phyloP scores from a whole-genome alignment of 306 rosid species.

The Malus sylvestris region DNA sequence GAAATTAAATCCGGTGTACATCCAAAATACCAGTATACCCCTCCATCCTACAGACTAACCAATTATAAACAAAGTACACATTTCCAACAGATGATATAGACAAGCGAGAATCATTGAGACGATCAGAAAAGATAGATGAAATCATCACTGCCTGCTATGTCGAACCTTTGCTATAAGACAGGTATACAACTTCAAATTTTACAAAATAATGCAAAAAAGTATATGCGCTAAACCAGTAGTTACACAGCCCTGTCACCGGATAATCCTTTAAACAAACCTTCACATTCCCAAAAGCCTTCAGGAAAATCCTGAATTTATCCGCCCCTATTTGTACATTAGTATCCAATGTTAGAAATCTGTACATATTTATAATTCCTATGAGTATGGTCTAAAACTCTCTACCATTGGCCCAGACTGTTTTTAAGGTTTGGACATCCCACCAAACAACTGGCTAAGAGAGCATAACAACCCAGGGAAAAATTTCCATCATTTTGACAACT shows the following conservation, averaged over 20 bases:
- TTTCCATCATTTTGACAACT: no score
- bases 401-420: no score
- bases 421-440: no score
- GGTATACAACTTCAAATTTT: background rate
- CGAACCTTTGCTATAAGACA: background rate
- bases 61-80: background rate
- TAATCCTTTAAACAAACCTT: background rate
- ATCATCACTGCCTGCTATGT: background rate
- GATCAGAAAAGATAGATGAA: background rate
- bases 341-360: no score
- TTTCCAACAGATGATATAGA: background rate
- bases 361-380: no score
- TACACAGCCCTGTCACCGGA: background rate
- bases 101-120: background rate
- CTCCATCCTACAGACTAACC: background rate
- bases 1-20: no score
- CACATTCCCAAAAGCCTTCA: background rate
- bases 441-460: no score
- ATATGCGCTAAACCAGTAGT: background rate
- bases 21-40: background rate
- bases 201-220: no score
- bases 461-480: no score
- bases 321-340: no score
- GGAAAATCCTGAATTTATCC: background rate
- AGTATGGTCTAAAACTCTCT: no score